Evolutionary conservation across 176 grass and related monocot genomes (phyloP).

Genomic region (Carex kokanica): DNA sequence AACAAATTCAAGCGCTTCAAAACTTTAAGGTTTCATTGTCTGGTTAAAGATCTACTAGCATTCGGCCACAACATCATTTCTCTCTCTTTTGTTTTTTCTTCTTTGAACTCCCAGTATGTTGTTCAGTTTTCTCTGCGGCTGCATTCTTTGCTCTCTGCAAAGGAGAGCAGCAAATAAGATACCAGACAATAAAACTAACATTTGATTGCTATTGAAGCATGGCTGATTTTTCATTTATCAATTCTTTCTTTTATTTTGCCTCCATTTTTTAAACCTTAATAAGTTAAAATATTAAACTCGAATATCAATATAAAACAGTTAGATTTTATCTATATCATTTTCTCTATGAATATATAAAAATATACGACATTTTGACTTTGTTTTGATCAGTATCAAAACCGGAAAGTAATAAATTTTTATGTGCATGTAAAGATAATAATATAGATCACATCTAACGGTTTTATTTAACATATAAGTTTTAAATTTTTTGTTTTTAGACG

Average conservation of each 20-base stretch:
- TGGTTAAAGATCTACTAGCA: background rate
- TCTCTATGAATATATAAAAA: too few species aligned
- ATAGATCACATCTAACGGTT: too few species aligned
- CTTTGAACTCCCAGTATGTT: conserved; percentile 15
- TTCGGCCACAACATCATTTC: conserved; percentile 2
- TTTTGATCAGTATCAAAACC: too few species aligned
- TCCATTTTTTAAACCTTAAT: too few species aligned
- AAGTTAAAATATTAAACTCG: too few species aligned
- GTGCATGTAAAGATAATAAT: too few species aligned
- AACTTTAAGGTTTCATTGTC: background rate
- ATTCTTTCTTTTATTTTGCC: background rate
- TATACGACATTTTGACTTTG: too few species aligned
- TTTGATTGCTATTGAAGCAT: background rate
- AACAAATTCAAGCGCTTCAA: background rate
- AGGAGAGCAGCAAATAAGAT: background rate
- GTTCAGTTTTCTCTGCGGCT: conserved; percentile 31
- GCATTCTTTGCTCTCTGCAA: conserved; percentile 45
- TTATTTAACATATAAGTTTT: too few species aligned
- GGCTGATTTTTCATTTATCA: conserved; percentile 19
- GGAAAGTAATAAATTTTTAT: too few species aligned
- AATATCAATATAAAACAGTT: too few species aligned
- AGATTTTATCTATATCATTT: too few species aligned
- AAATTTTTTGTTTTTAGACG: too few species aligned
- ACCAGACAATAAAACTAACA: conserved; percentile 10
- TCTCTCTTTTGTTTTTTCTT: conserved; percentile 50